These are phyloP conservation scores for Tetracladium setigerum DNA, from an alignment of 495 filamentous ascomycete genomes.

Conservation along the genomic window DNA sequence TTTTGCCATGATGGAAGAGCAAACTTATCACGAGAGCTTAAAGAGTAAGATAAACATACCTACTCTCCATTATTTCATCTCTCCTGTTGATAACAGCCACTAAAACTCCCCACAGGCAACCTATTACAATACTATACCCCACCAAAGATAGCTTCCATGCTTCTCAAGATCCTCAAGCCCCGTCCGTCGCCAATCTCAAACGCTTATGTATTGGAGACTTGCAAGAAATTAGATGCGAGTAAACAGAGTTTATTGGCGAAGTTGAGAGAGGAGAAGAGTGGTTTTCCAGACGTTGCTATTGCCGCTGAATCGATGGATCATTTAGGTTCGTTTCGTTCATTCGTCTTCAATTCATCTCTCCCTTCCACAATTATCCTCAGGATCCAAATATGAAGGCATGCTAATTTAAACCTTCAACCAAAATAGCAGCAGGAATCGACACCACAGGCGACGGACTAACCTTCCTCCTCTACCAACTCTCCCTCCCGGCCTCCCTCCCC, in stretches of 20 bases:
- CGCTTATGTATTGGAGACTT: background rate
- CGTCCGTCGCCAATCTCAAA: slow-evolving; percentile 12
- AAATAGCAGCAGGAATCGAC: slow-evolving; percentile 58
- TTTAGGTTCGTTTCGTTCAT: too few relatives aligned
- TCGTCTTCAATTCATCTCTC: too few relatives aligned
- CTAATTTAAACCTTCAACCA: too few relatives aligned
- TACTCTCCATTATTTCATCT: too few relatives aligned
- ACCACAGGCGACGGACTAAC: slow-evolving; percentile 59
- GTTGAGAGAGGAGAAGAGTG: slow-evolving; percentile 22
- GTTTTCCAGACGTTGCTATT: slow-evolving; percentile 22
- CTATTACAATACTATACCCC: slow-evolving; percentile 8
- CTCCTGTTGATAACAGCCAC: background rate
- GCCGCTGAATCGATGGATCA: slow-evolving; percentile 43
- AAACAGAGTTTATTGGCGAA: slow-evolving; percentile 28
- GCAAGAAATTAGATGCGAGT: slow-evolving; percentile 18
- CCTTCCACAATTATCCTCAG: too few relatives aligned
- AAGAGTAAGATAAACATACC: slow-evolving; percentile 39
- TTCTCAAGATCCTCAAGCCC: slow-evolving; percentile 12
- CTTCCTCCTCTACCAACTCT: slow-evolving; percentile 62
- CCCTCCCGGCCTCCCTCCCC: slow-evolving; percentile 36
- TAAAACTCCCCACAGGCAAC: slow-evolving; percentile 4
- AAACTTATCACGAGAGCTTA: slow-evolving; percentile 56
- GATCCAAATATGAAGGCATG: too few relatives aligned
- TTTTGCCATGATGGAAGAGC: slow-evolving; percentile 55
- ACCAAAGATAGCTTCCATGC: background rate